Base-by-base conservation (phyloP, 305 asterid species). In the Fraxinus paxiana region DNA sequence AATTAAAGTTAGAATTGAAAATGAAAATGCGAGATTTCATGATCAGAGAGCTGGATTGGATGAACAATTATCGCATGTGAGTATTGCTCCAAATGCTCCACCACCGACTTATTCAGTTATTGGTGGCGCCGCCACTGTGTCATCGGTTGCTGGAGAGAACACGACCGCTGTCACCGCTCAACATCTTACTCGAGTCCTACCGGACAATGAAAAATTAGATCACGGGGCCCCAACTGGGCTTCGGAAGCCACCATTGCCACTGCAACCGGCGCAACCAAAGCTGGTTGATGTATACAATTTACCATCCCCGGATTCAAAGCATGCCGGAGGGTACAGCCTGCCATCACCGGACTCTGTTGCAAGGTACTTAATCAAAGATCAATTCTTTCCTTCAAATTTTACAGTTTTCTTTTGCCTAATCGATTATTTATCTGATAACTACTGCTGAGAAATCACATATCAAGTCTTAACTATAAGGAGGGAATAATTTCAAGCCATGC, bases 231-330 rank as follows among this genome's bases (percentile, higher is more conserved):
- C 85, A 7, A 18, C 84, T 9, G 86, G 79, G 82, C 73, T 74
- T 56, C 76, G 93, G 82, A 92, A 89, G 75, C 97, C 97, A 0
- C 97, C 97, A 26, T 81, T 91, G 85, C 97, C 97, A 0, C 70
- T 91, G 83, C 96, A 86, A 80, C 83, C 88, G 17, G 88, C 87
- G 81, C 97, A 85, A 76, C 85, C 92, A 80, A 92, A 89, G 88
- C 59, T 82, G 41, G 90, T 88, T 26, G 94, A 90, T 81, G 75
- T 85, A 80, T 89, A 89, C 76, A 89, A 83, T 84, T 78, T 91
- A 83, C 88, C 96, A 13, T 92, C 96, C 34, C 96, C 96, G 2
- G 97, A 92, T 84, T 92, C 97, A 1, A 92, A 91, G 84, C 92
- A 90, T 72, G 85, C 89, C 26, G 89, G 86, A 13, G 88, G 86